Evolutionary conservation across 164 flowering plant genomes (phyloP).

Genomic region (Annona cherimola): DNA sequence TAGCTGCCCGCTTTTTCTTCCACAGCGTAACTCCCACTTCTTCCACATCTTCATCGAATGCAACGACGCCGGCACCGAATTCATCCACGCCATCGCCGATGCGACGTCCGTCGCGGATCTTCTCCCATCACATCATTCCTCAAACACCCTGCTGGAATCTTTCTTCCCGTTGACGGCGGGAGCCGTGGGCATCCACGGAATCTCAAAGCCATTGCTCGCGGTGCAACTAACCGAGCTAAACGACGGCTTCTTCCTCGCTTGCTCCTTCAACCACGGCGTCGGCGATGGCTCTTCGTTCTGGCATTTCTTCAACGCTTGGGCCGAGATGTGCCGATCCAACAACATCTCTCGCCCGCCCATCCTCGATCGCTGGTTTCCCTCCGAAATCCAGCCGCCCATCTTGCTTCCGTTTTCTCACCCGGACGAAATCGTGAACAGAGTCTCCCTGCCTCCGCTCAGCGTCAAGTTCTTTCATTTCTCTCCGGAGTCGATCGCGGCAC

Average conservation of each 20-base stretch:
- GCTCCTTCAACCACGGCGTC: constrained; percentile 17
- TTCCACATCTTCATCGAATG: constrained; percentile 20
- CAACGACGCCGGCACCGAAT: constrained; percentile 29
- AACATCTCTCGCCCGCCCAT: constrained; percentile 7
- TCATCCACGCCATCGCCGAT: constrained; percentile 35
- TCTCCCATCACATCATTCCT: constrained; percentile 26
- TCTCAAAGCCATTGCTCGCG: constrained; percentile 29
- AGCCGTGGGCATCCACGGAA: constrained; percentile 47
- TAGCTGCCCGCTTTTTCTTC: constrained; percentile 27
- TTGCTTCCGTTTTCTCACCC: neutral
- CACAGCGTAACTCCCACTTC: constrained; percentile 12
- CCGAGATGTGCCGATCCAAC: constrained; percentile 7
- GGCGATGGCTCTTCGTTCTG: constrained; percentile 19
- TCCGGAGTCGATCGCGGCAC: neutral
- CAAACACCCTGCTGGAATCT: constrained; percentile 39
- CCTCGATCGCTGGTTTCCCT: neutral
- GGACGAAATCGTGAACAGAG: neutral
- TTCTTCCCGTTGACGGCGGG: constrained; percentile 43
- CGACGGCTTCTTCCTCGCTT: constrained; percentile 19
- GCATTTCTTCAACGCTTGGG: constrained; percentile 18
- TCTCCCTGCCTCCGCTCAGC: constrained; percentile 1
- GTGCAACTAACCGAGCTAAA: constrained; percentile 30
- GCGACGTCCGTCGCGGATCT: constrained; percentile 32
- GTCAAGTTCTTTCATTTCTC: constrained; percentile 17
- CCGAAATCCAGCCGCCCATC: neutral